Conservation (phyloP, 2,329 filamentous ascomycete species). For the Helotiales sp. region DNA sequence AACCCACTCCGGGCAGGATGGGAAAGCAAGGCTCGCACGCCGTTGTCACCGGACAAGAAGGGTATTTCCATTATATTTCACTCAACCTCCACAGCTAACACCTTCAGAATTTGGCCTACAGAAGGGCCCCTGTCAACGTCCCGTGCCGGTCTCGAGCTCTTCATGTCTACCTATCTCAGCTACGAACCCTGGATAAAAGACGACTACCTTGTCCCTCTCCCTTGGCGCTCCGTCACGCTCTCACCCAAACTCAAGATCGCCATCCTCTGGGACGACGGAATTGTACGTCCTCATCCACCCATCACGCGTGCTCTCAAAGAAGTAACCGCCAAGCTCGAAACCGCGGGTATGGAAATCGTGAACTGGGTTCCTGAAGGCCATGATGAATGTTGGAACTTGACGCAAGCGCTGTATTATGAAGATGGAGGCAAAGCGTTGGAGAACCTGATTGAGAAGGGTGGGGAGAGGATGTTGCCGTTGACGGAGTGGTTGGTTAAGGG, state of each 20-base stretch:
- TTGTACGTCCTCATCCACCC: conserved; percentile 31
- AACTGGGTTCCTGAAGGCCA: conserved; percentile 34
- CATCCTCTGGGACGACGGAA: conserved; percentile 33
- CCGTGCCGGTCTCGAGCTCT: conserved; percentile 52
- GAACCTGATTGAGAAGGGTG: conserved; percentile 22
- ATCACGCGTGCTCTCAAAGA: conserved; percentile 32
- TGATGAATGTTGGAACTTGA: conserved; percentile 31
- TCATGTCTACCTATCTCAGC: conserved; percentile 31
- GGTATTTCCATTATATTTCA: not conserved
- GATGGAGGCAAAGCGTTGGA: conserved; percentile 31
- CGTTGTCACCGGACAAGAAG: conserved; percentile 49
- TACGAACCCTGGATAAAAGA: conserved; percentile 55
- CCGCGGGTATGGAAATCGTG: conserved; percentile 28
- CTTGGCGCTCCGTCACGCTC: conserved; percentile 33
- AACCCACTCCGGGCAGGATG: conserved; percentile 49
- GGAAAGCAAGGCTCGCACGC: conserved; percentile 50
- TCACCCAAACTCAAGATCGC: conserved; percentile 44
- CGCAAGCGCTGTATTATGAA: conserved; percentile 32
- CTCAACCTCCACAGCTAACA: not conserved
- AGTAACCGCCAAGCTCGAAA: conserved; percentile 16
- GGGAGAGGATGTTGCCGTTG: conserved; percentile 28
- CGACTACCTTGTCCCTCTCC: conserved; percentile 55
- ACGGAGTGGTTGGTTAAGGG: conserved; percentile 36
- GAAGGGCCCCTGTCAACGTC: conserved; percentile 49
- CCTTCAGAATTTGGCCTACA: conserved; percentile 23